Base-by-base conservation (phyloP, 2,329 filamentous ascomycete genomes). In the Zymoseptoria brevis region DNA sequence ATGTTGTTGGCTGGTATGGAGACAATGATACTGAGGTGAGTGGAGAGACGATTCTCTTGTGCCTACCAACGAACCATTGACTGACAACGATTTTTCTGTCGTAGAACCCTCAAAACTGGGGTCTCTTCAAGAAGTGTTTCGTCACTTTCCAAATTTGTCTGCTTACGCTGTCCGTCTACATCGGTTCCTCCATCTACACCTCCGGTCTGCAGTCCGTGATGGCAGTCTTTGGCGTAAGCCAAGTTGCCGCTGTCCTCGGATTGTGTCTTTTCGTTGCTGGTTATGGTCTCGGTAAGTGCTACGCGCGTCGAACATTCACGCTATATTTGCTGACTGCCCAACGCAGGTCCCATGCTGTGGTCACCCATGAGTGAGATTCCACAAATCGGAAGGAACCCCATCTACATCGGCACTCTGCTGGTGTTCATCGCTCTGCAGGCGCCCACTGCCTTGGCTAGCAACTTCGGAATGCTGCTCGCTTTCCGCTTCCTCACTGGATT, bases 401-500 rank as follows among this genome's bases (percentile, higher is more conserved):
- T 79, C 16, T 83, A 82, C 66, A 72, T 81, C 16, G 68, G 70
- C 2, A 81, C 79, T 0, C 71, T 82, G 4, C 65, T 74, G 2
- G 64, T 80, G 4, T 83, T 82, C 66, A 75, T 80, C 41, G 74
- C 80, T 41, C 71, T 84, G 54, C 74, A 80, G 50, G 72, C 81
- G 8, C 76, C 74, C 1, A 76, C 77, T 3, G 74, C 77, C 2
- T 72, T 79, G n/a, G 76, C 78, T 0, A 72, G 71, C 45, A 82
- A 82, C 61, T 77, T 83, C 53, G 78, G 76, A 5, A 80, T 80
- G 71, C 70, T 84, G 0, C 69, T 84, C 0, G 77, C 75, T 1
- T 77, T 83, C 49, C 76, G 81, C 6, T 82, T 82, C 64, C 61
- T 83, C 0, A 78, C 77, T 0, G 80, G 80, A 0, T 80, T 82